A percentile compares a stretch with the other conserved stretches of the same genome.
These are phyloP conservation scores for Boletellus ananas DNA, from an alignment of 768 basidiomycete species.

Conservation along the genomic window DNA sequence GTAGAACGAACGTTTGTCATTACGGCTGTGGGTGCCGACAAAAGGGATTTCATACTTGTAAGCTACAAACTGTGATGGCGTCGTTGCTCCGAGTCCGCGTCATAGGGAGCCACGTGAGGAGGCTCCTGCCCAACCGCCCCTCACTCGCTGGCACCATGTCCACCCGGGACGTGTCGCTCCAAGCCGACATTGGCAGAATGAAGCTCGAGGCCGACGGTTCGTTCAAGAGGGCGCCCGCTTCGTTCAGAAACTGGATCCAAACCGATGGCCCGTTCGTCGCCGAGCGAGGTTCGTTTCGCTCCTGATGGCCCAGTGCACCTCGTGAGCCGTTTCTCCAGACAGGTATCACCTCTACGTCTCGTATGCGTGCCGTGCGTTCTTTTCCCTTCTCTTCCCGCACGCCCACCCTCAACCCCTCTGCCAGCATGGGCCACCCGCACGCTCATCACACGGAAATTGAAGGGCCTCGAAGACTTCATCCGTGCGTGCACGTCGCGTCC, in stretches of 20 bases:
- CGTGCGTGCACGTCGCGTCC: slow-evolving; percentile 42
- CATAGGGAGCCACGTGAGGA: slow-evolving; percentile 8
- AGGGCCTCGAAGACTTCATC: slow-evolving; percentile 84
- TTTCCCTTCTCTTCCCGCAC: too few relatives aligned
- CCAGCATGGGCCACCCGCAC: slow-evolving; percentile 92
- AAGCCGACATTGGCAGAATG: slow-evolving; percentile 54
- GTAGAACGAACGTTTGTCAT: slow-evolving; percentile 14
- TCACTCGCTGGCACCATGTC: slow-evolving; percentile 24
- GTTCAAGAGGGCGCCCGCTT: slow-evolving; percentile 53
- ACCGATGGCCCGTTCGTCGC: slow-evolving; percentile 62
- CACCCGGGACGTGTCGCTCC: slow-evolving; percentile 31
- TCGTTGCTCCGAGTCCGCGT: neutral
- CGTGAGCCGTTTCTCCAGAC: slow-evolving; percentile 39
- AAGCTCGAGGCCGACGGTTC: slow-evolving; percentile 57
- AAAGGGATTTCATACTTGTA: neutral
- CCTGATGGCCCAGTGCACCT: neutral
- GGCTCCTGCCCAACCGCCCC: slow-evolving; percentile 6
- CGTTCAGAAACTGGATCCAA: slow-evolving; percentile 56
- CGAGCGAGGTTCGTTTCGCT: slow-evolving; percentile 58
- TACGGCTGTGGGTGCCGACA: slow-evolving; percentile 2
- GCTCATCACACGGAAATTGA: slow-evolving; percentile 84
- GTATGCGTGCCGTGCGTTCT: slow-evolving; percentile 70
- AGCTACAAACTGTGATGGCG: slow-evolving; percentile 11
- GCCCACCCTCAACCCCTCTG: neutral
- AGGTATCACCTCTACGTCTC: slow-evolving; percentile 93